Conservation (phyloP, 768 basidiomycete genomes). For the Galerina sulciceps region DNA sequence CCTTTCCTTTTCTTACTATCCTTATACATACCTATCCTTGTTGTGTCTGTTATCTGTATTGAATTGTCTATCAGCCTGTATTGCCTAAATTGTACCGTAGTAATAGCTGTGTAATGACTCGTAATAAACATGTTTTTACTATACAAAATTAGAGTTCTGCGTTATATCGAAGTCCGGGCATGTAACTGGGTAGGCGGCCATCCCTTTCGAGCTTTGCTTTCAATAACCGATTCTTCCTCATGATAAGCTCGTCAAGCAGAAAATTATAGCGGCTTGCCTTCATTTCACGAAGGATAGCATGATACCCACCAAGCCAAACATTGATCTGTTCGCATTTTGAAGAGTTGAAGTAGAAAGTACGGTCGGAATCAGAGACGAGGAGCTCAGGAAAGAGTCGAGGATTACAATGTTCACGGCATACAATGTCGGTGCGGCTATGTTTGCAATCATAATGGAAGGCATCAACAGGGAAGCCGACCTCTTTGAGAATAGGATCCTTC, state of each 20-base stretch:
- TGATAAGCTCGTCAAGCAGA: conserved; percentile 37
- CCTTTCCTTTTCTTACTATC: too few relatives aligned
- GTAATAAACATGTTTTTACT: too few relatives aligned
- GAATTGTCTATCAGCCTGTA: too few relatives aligned
- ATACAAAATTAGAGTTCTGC: too few relatives aligned
- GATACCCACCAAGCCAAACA: conserved; percentile 34
- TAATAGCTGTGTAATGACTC: too few relatives aligned
- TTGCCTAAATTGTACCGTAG: too few relatives aligned
- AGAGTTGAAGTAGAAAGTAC: background rate
- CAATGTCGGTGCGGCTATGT: conserved; percentile 14
- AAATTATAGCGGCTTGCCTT: conserved; percentile 27
- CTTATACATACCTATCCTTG: too few relatives aligned
- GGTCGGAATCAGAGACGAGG: conserved; percentile 7
- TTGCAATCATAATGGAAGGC: conserved; percentile 23
- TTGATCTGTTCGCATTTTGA: conserved; percentile 26
- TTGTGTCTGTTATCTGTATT: too few relatives aligned
- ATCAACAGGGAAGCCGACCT: conserved; percentile 17
- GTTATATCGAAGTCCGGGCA: too few relatives aligned
- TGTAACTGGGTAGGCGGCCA: background rate
- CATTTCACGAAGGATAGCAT: conserved; percentile 32
- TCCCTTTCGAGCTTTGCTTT: background rate
- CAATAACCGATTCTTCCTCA: background rate
- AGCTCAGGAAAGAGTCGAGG: conserved; percentile 18
- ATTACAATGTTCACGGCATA: conserved; percentile 22
- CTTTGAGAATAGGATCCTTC: conserved; percentile 12